Evolutionary conservation across 345 rosid species (phyloP), one percentile per base, ranked within the genome.

Genomic region (Eucalyptus dawsonii): DNA sequence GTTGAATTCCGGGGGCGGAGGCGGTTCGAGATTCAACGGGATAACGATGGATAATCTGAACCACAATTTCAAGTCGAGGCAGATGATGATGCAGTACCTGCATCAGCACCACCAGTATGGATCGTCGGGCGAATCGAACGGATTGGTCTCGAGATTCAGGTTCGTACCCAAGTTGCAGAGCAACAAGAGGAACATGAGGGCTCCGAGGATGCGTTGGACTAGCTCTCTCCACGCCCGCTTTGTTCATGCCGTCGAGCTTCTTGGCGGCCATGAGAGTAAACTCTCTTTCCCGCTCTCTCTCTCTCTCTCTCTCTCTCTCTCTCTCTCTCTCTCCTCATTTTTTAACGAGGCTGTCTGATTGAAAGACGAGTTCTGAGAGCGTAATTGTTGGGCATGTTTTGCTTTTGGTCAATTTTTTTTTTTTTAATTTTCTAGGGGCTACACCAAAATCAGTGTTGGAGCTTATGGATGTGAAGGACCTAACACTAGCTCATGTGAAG

Each of bases 391-490:
- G 56, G 2, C 54, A 37, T 87, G 37, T 62, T 22, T 60, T 10
- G 51, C 83, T 24, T 88, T 69, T 50, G 40, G 12, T 72, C 29
- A 47, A 50, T 34, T 34, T 34, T 34, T 34, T 34, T 34, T n/a
- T n/a, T n/a, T n/a, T n/a, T n/a, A n/a, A 49, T 86, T 19, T 40
- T 49, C 67, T 72, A 96, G 97, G 97, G 90, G 98, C 98, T 54
- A 96, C 97, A 42, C 98, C 98, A 62, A 96, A 96, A 89, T 95
- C 96, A 88, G 97, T 96, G 88, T 89, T 95, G 81, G 94, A 95
- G 94, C 94, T 96, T 25, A 96, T 96, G 98, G 97, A 94, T 94
- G 97, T 94, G 76, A 94, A 92, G 86, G 98, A 96, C 92, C 95
- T 96, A 69, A 95, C 97, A 7, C 93, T 96, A 24, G 94, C 98